These are phyloP conservation scores for Salix koriyanagi DNA, from an alignment of 345 rosid species.

Conservation along the genomic window DNA sequence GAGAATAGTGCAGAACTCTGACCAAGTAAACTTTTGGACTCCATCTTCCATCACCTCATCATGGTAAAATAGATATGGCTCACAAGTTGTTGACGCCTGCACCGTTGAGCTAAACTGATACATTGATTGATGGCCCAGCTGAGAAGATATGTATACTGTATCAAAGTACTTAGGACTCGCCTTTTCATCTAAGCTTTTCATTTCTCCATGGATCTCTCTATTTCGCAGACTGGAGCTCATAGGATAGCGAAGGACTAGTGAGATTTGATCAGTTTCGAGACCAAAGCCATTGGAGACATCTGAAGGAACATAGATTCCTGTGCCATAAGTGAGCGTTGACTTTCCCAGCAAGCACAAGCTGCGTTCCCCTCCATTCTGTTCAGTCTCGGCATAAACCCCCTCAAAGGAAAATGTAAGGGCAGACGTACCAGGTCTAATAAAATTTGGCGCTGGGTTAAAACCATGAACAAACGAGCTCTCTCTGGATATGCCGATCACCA, in stretches of 20 bases:
- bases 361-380: conserved; percentile 7
- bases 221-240: conserved; percentile 5
- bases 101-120: neutral
- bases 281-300: neutral
- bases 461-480: neutral
- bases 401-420: conserved; percentile 2
- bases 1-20: neutral
- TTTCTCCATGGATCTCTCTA: conserved; percentile 12
- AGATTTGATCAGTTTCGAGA: conserved; percentile 1
- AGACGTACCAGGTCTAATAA: conserved; percentile 4
- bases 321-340: neutral
- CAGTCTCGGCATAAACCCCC: conserved; percentile 14
- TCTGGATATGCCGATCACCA: neutral
- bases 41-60: conserved; percentile 6
- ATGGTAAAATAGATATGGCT: neutral
- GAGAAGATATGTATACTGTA: conserved; percentile 1
- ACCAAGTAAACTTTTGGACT: neutral
- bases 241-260: conserved; percentile 14
- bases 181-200: conserved; percentile 6
- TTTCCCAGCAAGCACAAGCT: conserved; percentile 23
- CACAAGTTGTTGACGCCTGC: conserved; percentile 1
- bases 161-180: conserved; percentile 2
- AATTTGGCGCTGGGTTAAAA: neutral
- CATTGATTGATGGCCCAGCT: neutral
- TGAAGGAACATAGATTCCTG: neutral